These are phyloP conservation scores for Penicillium psychrofluorescens DNA, from an alignment of 495 filamentous ascomycete genomes.

Conservation along the genomic window DNA sequence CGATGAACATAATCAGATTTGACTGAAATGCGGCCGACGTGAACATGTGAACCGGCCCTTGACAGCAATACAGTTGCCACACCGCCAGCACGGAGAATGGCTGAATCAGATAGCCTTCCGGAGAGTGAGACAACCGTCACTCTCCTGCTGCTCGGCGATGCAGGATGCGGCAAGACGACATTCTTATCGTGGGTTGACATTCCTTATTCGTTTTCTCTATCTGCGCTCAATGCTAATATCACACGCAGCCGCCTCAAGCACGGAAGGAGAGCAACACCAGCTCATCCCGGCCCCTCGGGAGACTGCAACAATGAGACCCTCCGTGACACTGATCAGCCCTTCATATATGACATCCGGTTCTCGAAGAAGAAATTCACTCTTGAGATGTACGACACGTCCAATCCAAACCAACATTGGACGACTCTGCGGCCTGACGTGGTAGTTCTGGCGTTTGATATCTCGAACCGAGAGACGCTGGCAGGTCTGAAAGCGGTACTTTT, in stretches of 20 bases:
- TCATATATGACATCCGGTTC: conserved; percentile 67
- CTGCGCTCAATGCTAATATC: not conserved
- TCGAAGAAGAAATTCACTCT: conserved; percentile 62
- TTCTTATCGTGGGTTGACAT: conserved; percentile 69
- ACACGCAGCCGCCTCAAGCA: conserved; percentile 19
- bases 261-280: conserved; percentile 7
- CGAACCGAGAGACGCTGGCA: conserved; percentile 54
- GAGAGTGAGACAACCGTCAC: conserved; percentile 42
- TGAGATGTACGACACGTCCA: conserved; percentile 73
- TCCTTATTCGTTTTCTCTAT: no score
- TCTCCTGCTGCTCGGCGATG: conserved; percentile 74
- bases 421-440: conserved; percentile 65
- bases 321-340: conserved; percentile 75
- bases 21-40: not conserved
- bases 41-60: no score
- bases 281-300: not conserved
- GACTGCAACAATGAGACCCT: conserved; percentile 33
- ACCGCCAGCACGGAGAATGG: conserved; percentile 1
- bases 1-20: not conserved
- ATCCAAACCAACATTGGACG: conserved; percentile 64
- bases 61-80: no score
- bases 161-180: conserved; percentile 75
- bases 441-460: conserved; percentile 77
- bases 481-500: conserved; percentile 54
- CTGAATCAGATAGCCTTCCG: conserved; percentile 2